Percentiles rank a stretch among this genome's conserved stretches.
These are phyloP conservation scores for Bryoerythrophyllum caledonicum DNA, from an alignment of 225 moss, liverwort and hornwort genomes.

Conservation along the genomic window DNA sequence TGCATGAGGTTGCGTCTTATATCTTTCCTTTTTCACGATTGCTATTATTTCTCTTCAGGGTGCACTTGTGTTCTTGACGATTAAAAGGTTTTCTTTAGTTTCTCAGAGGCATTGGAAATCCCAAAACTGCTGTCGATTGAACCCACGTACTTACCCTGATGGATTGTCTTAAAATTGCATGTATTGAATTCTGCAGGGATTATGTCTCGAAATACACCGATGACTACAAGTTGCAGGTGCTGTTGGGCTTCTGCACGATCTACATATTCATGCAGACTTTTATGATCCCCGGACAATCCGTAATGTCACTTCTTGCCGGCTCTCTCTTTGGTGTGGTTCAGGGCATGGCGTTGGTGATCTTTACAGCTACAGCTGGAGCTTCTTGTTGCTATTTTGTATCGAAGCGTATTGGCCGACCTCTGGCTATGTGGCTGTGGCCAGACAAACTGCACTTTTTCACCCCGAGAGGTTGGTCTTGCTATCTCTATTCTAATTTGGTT, in stretches of 20 bases:
- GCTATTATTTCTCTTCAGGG: constrained; percentile 3
- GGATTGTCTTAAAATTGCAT: not conserved
- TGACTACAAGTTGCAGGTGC: constrained; percentile 76
- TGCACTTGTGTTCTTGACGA: constrained; percentile 1
- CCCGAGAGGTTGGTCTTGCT: constrained; percentile 58
- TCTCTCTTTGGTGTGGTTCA: constrained; percentile 75
- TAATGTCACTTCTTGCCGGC: constrained; percentile 88
- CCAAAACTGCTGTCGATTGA: not conserved
- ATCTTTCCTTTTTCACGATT: not conserved
- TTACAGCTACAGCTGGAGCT: constrained; percentile 82
- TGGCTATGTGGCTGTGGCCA: constrained; percentile 91
- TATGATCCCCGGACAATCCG: constrained; percentile 95
- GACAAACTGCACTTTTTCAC: constrained; percentile 74
- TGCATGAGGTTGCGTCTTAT: constrained; percentile 14
- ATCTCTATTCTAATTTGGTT: not conserved
- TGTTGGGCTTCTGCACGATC: constrained; percentile 70
- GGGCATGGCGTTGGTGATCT: constrained; percentile 80
- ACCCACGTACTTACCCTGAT: not conserved
- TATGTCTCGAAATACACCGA: constrained; percentile 77
- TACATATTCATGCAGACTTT: constrained; percentile 99
- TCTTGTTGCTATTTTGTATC: constrained; percentile 93
- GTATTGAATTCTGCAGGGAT: constrained; percentile 57
- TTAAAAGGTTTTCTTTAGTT: not conserved
- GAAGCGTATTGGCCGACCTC: constrained; percentile 82
- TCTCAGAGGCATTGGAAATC: constrained; percentile 5